Conservation (phyloP, 495 filamentous ascomycete species). For the Penicillium diatomitis region DNA sequence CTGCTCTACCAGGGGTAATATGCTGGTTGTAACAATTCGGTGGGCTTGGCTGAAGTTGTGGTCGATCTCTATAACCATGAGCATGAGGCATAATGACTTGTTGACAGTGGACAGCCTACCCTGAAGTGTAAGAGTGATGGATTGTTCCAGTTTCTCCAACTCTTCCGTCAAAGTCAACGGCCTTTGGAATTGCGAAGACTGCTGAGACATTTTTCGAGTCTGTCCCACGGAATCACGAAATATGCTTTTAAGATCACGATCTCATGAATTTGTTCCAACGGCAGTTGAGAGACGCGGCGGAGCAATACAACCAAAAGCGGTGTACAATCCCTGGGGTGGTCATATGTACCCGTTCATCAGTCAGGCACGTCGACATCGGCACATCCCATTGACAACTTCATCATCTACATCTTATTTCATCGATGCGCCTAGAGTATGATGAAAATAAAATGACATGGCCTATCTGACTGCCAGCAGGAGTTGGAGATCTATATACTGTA, state of each 20-base stretch:
- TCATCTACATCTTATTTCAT: too few species aligned
- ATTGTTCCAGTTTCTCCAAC: slow-evolving; percentile 92
- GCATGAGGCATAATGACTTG: slow-evolving; percentile 4
- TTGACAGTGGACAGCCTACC: slow-evolving; percentile 39
- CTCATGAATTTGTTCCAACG: slow-evolving; percentile 2
- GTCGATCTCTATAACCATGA: slow-evolving; percentile 68
- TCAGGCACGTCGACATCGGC: too few species aligned
- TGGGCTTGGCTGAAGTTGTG: slow-evolving; percentile 96
- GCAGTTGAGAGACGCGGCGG: slow-evolving; percentile 12
- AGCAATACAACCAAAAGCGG: slow-evolving; percentile 26
- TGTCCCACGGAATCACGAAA: background rate
- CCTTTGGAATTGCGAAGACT: slow-evolving; percentile 44
- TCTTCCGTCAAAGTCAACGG: slow-evolving; percentile 84
- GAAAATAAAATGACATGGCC: too few species aligned
- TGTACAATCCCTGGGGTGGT: slow-evolving; percentile 4
- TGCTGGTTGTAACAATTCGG: slow-evolving; percentile 88
- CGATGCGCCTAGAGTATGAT: too few species aligned
- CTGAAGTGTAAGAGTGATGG: slow-evolving; percentile 92
- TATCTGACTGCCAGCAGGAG: too few species aligned
- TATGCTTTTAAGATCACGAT: background rate
- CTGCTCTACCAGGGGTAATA: slow-evolving; percentile 89
- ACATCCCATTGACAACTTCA: too few species aligned
- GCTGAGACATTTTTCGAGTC: slow-evolving; percentile 37
- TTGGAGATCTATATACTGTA: too few species aligned
- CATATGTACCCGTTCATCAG: too few species aligned